Evolutionary conservation across 2,329 filamentous ascomycete species (phyloP).

Genomic region (Epichloe sylvatica): DNA sequence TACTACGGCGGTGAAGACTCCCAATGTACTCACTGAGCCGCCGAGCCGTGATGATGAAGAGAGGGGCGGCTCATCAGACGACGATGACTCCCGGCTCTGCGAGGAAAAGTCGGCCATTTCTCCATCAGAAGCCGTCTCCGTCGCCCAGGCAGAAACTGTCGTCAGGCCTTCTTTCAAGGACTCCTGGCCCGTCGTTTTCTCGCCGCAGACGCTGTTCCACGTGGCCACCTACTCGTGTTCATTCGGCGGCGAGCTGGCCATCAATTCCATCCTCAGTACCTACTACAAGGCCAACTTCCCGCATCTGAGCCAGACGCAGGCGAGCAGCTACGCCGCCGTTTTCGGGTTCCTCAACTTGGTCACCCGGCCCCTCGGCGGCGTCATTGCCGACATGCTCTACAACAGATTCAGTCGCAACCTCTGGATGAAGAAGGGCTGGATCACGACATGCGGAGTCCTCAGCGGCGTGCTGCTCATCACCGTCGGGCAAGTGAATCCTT

Average conservation of each 20-base stretch:
- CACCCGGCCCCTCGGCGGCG: slow-evolving; percentile 55
- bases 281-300: slow-evolving; percentile 50
- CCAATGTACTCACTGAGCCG: slow-evolving; percentile 33
- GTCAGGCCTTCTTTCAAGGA: slow-evolving; percentile 42
- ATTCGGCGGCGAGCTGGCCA: slow-evolving; percentile 48
- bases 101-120: slow-evolving; percentile 34
- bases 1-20: slow-evolving; percentile 34
- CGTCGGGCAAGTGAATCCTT: slow-evolving; percentile 50
- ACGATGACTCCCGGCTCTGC: slow-evolving; percentile 12
- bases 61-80: slow-evolving; percentile 1
- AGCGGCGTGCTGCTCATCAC: slow-evolving; percentile 47
- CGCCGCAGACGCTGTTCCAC: slow-evolving; percentile 41
- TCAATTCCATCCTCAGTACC: slow-evolving; percentile 44
- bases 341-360: slow-evolving; percentile 62
- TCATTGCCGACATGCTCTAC: slow-evolving; percentile 38
- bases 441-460: slow-evolving; percentile 38
- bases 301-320: slow-evolving; percentile 38
- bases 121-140: slow-evolving; percentile 38
- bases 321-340: slow-evolving; percentile 53
- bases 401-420: slow-evolving; percentile 20
- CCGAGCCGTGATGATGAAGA: slow-evolving; percentile 17
- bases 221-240: slow-evolving; percentile 47
- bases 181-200: slow-evolving; percentile 30
- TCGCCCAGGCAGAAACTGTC: slow-evolving; percentile 37
- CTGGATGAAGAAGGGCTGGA: slow-evolving; percentile 33